These are phyloP conservation scores for Fusarium coicis DNA, from an alignment of 2,329 filamentous ascomycete species.

Conservation along the genomic window DNA sequence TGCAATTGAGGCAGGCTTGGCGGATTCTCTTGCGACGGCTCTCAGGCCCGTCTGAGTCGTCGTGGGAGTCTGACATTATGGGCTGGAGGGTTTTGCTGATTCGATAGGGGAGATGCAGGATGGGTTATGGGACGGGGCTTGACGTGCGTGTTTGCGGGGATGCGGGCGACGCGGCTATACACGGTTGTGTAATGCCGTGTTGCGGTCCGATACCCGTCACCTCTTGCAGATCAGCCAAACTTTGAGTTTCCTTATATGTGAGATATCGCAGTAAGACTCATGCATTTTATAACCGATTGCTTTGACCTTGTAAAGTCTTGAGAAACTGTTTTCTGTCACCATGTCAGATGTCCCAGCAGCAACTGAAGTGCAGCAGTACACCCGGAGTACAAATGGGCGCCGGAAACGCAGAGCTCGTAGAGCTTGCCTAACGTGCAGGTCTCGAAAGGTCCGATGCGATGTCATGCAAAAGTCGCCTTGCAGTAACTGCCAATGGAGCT, in stretches of 20 bases:
- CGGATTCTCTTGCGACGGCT: slow-evolving; percentile 18
- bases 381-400: not conserved
- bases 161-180: not conserved
- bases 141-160: not conserved
- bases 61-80: slow-evolving; percentile 7
- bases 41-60: slow-evolving; percentile 18
- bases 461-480: slow-evolving; percentile 9
- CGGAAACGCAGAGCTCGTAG: not conserved
- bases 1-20: slow-evolving; percentile 24
- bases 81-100: not conserved
- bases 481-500: slow-evolving; percentile 10
- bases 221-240: not conserved
- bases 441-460: slow-evolving; percentile 16
- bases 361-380: not conserved
- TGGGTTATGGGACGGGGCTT: not conserved
- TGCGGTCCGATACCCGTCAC: not conserved
- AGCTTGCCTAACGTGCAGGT: slow-evolving; percentile 5
- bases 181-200: slow-evolving; percentile 16
- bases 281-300: accelerated
- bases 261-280: not conserved
- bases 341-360: not conserved
- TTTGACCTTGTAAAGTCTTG: too few relatives aligned
- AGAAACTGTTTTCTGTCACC: too few relatives aligned
- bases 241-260: not conserved
- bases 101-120: not conserved